phyloP scores from a whole-genome alignment of 2,329 filamentous ascomycete genomes.

The Bisporella sp. region DNA sequence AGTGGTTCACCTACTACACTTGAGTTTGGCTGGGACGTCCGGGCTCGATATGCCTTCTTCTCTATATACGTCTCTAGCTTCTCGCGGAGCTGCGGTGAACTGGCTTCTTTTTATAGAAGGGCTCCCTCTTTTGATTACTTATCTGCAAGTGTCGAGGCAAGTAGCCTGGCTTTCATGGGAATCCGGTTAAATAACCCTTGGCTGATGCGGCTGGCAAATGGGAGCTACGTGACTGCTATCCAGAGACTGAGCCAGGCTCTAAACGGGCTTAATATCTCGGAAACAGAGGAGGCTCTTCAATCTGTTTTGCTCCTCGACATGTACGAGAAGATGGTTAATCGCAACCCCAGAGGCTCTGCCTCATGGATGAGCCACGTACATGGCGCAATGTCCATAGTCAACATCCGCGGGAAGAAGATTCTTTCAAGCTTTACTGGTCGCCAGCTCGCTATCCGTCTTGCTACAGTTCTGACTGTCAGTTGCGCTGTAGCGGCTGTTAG shows the following conservation, averaged over 20 bases:
- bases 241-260: slow-evolving; percentile 2
- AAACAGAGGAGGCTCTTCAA: slow-evolving; percentile 4
- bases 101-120: slow-evolving; percentile 1
- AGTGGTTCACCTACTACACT: background rate
- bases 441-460: background rate
- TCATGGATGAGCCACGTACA: background rate
- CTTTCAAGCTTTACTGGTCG: background rate
- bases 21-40: slow-evolving; percentile 4
- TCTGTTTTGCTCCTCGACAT: slow-evolving; percentile 10
- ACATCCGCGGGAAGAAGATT: background rate
- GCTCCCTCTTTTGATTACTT: background rate
- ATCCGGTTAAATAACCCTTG: slow-evolving; percentile 1
- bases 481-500: background rate
- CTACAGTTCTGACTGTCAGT: background rate
- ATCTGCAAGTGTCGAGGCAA: slow-evolving; percentile 3
- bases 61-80: slow-evolving; percentile 3
- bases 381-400: background rate
- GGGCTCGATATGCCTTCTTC: slow-evolving; percentile 7
- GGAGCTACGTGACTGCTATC: slow-evolving; percentile 4
- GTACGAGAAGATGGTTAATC: slow-evolving; percentile 5
- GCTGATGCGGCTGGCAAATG: background rate
- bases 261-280: background rate
- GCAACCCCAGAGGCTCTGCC: background rate
- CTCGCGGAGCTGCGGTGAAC: slow-evolving; percentile 2
- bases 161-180: slow-evolving; percentile 9